Evolutionary conservation across 1,139 yeast species (phyloP), one percentile per base, ranked within the genome.

Genomic region (Pichia sp.): DNA sequence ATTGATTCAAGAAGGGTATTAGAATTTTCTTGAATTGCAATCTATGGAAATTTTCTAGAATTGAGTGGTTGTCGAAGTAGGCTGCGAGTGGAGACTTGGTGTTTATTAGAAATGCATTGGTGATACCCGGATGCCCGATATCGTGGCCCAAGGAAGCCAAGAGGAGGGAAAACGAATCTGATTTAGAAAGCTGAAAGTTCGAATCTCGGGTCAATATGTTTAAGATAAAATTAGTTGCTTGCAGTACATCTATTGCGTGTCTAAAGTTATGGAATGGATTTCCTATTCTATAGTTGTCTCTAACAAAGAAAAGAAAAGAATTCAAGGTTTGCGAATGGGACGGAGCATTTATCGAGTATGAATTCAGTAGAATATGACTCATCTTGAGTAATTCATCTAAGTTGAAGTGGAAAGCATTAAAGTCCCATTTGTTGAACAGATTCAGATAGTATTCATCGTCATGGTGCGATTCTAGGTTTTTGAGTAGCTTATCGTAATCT

Each of bases 101-200:
- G 57, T 79, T 75, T 36, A 78, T 75, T 71, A 92, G 73, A 61
- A 90, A 84, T 47, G 83, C 82, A 69, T 91, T 90, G 12, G 96
- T 90, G 20, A 91, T 84, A 1, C 98, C 99, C 0, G 99, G 98
- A 69, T 93, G 99, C 24, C 97, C 96, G 36, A 89, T 84, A 70
- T 93, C 99, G 71, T 93, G 99, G 49, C 99, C 98, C 50, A 92
- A 73, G 1, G 97, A 96, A 1, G 97, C 89, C 29, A 91, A 76
- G 46, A 89, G 75, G 31, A 90, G 72, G 0, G 84, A 81, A 43
- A 62, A 51, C 4, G 53, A 30, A n/a, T 43, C 50, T 8, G 58
- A 42, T 41, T 65, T 55, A 20, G 52, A 36, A 20, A 62, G 49
- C 34, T 46, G 36, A 50, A 47, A 61, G 7, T 53, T 27, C 42